These are phyloP conservation scores for Heimioporus sp. DNA, from an alignment of 768 basidiomycete genomes.

Conservation along the genomic window DNA sequence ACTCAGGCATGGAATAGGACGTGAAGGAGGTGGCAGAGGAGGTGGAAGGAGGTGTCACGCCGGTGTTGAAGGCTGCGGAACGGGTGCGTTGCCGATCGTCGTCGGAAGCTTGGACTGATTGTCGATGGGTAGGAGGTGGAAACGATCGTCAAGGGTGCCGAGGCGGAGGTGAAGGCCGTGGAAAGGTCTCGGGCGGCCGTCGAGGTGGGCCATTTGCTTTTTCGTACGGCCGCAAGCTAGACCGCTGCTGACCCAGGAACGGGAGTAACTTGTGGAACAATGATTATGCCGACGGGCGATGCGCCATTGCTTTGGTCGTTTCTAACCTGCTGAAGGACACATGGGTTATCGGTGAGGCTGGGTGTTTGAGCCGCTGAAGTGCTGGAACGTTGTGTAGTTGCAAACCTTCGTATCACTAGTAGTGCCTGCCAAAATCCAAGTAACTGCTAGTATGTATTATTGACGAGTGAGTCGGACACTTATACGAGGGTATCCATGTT, in stretches of 20 bases:
- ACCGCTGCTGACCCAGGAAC: no score
- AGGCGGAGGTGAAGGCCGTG: background rate
- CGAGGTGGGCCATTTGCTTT: background rate
- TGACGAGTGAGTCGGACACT: no score
- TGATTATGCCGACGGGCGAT: background rate
- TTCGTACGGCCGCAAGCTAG: background rate
- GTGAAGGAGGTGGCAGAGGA: background rate
- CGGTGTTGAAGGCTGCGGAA: slow-evolving; percentile 6
- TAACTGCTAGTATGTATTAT: no score
- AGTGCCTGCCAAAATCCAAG: no score
- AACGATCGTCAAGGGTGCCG: slow-evolving; percentile 2
- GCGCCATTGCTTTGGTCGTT: background rate
- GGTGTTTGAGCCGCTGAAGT: background rate
- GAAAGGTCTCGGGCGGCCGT: background rate
- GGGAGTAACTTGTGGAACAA: no score
- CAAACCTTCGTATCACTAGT: no score
- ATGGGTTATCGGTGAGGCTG: no score
- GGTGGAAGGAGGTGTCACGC: background rate
- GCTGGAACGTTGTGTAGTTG: no score
- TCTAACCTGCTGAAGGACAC: no score
- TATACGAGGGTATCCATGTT: no score
- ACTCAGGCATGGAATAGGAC: background rate
- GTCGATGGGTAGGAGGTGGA: slow-evolving; percentile 1
- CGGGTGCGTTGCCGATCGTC: slow-evolving; percentile 2
- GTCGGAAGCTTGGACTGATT: background rate